phyloP scores from a whole-genome alignment of 73 alveolate species.

The Tetrahymena borealis region DNA sequence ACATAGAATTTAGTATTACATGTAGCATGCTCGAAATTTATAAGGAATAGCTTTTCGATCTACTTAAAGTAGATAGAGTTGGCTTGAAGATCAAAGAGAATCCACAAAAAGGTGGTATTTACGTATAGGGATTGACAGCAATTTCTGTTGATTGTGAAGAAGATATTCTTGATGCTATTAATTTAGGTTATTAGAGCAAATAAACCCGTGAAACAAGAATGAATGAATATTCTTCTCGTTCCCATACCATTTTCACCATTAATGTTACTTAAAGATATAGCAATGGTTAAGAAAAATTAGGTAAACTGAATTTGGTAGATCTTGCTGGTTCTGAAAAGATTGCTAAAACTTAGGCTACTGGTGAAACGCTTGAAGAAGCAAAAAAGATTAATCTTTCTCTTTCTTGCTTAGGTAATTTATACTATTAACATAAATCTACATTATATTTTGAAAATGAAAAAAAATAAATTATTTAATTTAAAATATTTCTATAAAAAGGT shows the following conservation, averaged over 20 bases:
- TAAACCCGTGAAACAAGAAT: constrained; percentile 37
- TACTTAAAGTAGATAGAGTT: constrained; percentile 37
- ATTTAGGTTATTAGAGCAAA: constrained; percentile 28
- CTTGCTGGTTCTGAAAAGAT: constrained; percentile 95
- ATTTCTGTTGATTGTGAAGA: constrained; percentile 31
- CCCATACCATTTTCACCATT: constrained; percentile 35
- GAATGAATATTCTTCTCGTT: constrained; percentile 37
- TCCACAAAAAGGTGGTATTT: constrained; percentile 61
- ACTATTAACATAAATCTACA: constrained; percentile 36
- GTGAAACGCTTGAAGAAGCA: constrained; percentile 92
- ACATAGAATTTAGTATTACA: constrained; percentile 58
- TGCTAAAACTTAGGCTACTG: constrained; percentile 87
- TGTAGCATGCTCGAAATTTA: constrained; percentile 75
- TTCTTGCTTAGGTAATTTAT: constrained; percentile 53
- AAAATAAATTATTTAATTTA: too few relatives aligned
- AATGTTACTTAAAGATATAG: constrained; percentile 50
- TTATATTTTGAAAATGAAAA: constrained; percentile 39
- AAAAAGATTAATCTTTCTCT: constrained; percentile 82
- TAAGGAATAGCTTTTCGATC: constrained; percentile 62
- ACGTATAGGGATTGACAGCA: constrained; percentile 64
- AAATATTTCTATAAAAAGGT: too few relatives aligned
- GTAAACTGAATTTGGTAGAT: constrained; percentile 91
- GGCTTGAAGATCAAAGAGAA: constrained; percentile 67
- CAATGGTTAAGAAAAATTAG: constrained; percentile 50
- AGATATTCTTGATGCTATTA: constrained; percentile 49